These are phyloP conservation scores for Sporothrix humicola DNA, from an alignment of 2,329 filamentous ascomycete genomes.

Conservation along the genomic window DNA sequence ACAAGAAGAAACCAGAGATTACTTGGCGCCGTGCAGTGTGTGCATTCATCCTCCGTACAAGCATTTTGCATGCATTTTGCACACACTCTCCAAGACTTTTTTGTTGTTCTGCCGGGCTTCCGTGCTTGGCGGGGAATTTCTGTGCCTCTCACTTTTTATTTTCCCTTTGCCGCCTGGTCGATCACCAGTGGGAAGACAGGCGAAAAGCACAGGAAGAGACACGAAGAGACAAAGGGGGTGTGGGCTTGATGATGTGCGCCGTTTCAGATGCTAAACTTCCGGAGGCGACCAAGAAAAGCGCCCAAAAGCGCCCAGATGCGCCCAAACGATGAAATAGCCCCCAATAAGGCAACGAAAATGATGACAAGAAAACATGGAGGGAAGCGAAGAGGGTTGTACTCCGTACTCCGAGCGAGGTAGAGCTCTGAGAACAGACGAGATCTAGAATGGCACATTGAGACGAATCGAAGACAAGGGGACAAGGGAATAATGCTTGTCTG, in stretches of 20 bases:
- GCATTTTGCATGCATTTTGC: too few relatives aligned
- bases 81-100: not conserved
- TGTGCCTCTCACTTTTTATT: not conserved
- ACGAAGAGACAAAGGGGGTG: not conserved
- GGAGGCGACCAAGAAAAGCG: not conserved
- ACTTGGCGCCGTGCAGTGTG: not conserved
- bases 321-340: not conserved
- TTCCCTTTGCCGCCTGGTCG: not conserved
- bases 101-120: conserved; percentile 26
- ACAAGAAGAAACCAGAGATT: conserved; percentile 4
- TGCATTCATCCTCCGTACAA: not conserved
- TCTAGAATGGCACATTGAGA: not conserved
- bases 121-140: conserved; percentile 16
- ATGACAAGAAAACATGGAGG: not conserved
- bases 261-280: conserved; percentile 33
- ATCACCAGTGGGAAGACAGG: not conserved
- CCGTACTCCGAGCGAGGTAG: not conserved
- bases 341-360: not conserved
- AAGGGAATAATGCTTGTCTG: not conserved
- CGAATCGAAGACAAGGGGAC: not conserved
- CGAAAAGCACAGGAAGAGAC: not conserved
- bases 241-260: conserved; percentile 26
- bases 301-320: not conserved
- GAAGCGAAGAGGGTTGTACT: too few relatives aligned
- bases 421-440: not conserved